These are phyloP conservation scores for Fusarium sp. DNA, from an alignment of 2,329 filamentous ascomycete species.

Conservation along the genomic window DNA sequence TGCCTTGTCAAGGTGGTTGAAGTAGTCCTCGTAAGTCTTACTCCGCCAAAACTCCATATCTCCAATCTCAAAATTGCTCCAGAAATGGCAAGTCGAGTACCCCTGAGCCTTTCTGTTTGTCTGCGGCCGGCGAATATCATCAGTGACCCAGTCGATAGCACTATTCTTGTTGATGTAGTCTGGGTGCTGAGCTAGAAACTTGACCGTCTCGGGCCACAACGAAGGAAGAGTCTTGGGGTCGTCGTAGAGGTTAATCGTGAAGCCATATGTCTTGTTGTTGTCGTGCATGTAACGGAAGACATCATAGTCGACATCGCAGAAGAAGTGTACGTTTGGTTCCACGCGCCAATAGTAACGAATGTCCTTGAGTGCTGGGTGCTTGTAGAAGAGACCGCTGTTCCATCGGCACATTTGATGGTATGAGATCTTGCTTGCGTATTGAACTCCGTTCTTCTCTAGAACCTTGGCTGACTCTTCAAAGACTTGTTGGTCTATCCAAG, in stretches of 20 bases:
- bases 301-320: conserved; percentile 98
- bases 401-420: conserved; percentile 99
- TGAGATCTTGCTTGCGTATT: conserved; percentile 88
- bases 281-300: conserved; percentile 98
- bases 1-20: conserved; percentile 94
- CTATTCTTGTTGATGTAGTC: conserved; percentile 85
- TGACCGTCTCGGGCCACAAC: conserved; percentile 94
- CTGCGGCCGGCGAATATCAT: conserved; percentile 79
- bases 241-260: conserved; percentile 98
- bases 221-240: conserved; percentile 85
- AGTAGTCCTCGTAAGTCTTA: conserved; percentile 92
- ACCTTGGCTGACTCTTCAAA: conserved; percentile 87
- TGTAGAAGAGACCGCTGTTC: conserved; percentile 99
- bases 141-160: conserved; percentile 87
- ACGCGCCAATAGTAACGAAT: conserved; percentile 98
- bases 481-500: conserved; percentile 91
- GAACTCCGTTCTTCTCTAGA: conserved; percentile 84
- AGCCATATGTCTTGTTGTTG: conserved; percentile 98
- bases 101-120: conserved; percentile 86
- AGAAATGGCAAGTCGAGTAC: conserved; percentile 98
- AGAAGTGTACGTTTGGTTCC: conserved; percentile 98
- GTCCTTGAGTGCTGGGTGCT: conserved; percentile 86
- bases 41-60: conserved; percentile 94
- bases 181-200: conserved; percentile 88
- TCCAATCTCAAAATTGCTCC: conserved; percentile 98